These are phyloP conservation scores for Aaosphaeria arxii DNA, from an alignment of 2,329 filamentous ascomycete species.

Conservation along the genomic window DNA sequence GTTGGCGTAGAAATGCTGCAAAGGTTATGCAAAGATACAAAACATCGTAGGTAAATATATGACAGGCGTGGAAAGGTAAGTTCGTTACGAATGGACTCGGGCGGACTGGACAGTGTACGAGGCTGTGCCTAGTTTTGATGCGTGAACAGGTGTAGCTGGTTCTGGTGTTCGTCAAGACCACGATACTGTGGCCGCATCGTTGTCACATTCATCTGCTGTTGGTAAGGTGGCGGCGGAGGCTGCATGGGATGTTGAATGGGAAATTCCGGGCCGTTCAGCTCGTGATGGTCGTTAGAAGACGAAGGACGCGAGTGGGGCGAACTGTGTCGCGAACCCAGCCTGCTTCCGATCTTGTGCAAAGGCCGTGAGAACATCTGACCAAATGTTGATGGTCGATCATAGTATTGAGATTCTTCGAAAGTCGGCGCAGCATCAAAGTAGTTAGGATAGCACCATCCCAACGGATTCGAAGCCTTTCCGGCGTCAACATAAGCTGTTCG, in stretches of 20 bases:
- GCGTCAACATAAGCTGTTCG: slow-evolving; percentile 19
- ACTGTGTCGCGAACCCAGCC: slow-evolving; percentile 21
- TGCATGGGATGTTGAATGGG: slow-evolving; percentile 15
- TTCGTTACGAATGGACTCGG: too few relatives aligned
- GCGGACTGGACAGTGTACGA: too few relatives aligned
- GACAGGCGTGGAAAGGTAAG: too few relatives aligned
- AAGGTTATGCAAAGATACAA: too few relatives aligned
- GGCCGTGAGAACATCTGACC: slow-evolving; percentile 35
- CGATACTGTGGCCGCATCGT: slow-evolving; percentile 10
- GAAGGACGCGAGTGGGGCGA: slow-evolving; percentile 20
- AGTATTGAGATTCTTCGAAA: slow-evolving; percentile 36
- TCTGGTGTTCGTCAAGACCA: slow-evolving; percentile 13
- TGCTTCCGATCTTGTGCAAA: slow-evolving; percentile 29
- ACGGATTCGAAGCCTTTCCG: slow-evolving; percentile 26
- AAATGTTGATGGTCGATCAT: slow-evolving; percentile 28
- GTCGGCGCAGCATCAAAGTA: slow-evolving; percentile 33
- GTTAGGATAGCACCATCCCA: slow-evolving; percentile 31
- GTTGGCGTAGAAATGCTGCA: too few relatives aligned
- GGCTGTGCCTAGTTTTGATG: slow-evolving; percentile 4
- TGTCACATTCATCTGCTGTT: slow-evolving; percentile 6
- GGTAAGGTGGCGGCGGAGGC: slow-evolving; percentile 16
- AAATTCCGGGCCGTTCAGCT: slow-evolving; percentile 20
- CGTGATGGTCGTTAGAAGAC: slow-evolving; percentile 19
- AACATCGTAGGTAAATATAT: too few relatives aligned
- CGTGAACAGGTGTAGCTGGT: slow-evolving; percentile 20